A percentile compares a stretch with the other conserved stretches of the same genome.
phyloP scores from a whole-genome alignment of 768 basidiomycete species.

The Tylopilus plumbeoviolaceoides region DNA sequence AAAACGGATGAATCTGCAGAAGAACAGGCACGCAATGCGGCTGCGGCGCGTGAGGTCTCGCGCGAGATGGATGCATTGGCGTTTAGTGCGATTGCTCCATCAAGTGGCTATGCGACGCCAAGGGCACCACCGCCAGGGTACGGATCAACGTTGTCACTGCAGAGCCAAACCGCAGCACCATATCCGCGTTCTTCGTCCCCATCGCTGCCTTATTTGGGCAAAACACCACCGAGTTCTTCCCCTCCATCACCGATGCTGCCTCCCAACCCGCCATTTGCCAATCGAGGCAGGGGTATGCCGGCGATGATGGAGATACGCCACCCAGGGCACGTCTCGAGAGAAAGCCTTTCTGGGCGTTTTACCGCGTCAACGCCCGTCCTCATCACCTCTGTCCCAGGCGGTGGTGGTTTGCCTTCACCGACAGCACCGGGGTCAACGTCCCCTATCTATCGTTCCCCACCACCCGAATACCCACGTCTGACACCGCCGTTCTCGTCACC shows the following conservation, averaged over 20 bases:
- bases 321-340: conserved; percentile 1
- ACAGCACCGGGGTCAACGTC: neutral
- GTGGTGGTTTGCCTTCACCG: neutral
- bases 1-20: conserved; percentile 34
- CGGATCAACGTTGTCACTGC: neutral
- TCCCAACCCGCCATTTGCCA: conserved; percentile 40
- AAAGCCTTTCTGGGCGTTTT: conserved; percentile 7
- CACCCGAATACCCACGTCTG: conserved; percentile 42
- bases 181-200: neutral
- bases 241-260: conserved; percentile 30
- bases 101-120: conserved; percentile 17
- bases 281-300: conserved; percentile 20
- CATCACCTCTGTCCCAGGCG: neutral
- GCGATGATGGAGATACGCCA: conserved; percentile 9
- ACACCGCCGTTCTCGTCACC: conserved; percentile 33
- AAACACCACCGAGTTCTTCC: conserved; percentile 15
- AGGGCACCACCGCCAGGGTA: conserved; percentile 10
- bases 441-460: conserved; percentile 29
- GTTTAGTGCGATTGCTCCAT: conserved; percentile 30
- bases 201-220: conserved; percentile 1
- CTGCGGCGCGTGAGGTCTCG: conserved; percentile 64
- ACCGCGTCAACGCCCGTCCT: conserved; percentile 1
- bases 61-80: conserved; percentile 59
- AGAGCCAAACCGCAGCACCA: neutral
- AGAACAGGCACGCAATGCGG: conserved; percentile 55